Conservation (phyloP, 257 asterid species). For the Verbena officinalis region DNA sequence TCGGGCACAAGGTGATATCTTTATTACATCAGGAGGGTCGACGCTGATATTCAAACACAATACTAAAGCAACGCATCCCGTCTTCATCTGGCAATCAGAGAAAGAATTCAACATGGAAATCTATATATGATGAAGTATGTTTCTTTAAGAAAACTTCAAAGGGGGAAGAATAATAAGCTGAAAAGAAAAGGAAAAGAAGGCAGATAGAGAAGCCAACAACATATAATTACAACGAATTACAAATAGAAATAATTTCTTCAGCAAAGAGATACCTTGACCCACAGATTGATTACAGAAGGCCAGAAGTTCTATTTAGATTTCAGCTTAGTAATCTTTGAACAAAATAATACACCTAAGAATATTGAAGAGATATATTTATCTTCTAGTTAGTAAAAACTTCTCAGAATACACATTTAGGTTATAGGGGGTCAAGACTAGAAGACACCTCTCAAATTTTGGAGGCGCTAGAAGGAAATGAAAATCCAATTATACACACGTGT, state of each 20-base stretch:
- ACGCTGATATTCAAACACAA: conserved; percentile 91
- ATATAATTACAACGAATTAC: not conserved
- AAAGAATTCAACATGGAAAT: conserved; percentile 24
- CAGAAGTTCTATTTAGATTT: conserved; percentile 5
- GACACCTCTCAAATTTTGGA: too few relatives aligned
- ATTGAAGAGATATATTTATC: too few relatives aligned
- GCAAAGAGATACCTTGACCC: conserved; percentile 7
- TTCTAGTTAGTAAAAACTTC: too few relatives aligned
- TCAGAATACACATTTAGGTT: too few relatives aligned
- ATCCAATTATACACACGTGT: too few relatives aligned
- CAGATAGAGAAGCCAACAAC: not conserved
- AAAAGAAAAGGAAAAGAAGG: not conserved
- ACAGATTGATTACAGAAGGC: conserved; percentile 21
- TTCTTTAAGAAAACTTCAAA: not conserved
- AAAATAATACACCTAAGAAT: too few relatives aligned
- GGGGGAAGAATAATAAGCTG: not conserved
- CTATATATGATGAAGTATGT: conserved; percentile 1
- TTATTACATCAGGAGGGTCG: conserved; percentile 98
- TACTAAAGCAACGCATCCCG: conserved; percentile 98
- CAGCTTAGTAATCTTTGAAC: conserved; percentile 8
- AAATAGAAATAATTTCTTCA: conserved; percentile 8
- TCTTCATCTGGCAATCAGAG: conserved; percentile 88
- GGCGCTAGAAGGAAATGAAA: too few relatives aligned
- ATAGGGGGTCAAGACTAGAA: too few relatives aligned
- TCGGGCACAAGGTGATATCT: conserved; percentile 99